Percentiles rank a stretch among this genome's conserved stretches.
Conservation (phyloP, 768 basidiomycete genomes). For the Podaxis rugospora region DNA sequence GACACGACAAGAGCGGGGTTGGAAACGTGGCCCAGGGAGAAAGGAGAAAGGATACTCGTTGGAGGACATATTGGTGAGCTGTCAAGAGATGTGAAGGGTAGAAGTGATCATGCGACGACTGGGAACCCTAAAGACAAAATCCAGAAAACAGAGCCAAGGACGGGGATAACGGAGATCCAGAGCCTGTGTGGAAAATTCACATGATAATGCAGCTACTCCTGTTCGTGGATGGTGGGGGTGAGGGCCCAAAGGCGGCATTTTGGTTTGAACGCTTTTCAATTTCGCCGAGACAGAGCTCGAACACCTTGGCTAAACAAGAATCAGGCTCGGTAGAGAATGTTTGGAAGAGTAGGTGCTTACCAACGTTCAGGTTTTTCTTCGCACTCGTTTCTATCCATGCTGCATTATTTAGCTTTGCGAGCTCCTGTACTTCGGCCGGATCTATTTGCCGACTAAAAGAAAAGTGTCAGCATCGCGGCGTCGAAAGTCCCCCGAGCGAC, state of each 20-base stretch:
- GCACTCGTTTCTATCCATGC: conserved; percentile 87
- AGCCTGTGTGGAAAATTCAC: conserved; percentile 28
- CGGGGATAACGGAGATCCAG: background rate
- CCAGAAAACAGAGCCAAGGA: background rate
- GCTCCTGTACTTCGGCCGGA: conserved; percentile 58
- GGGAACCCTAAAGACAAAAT: background rate
- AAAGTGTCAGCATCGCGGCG: conserved; percentile 21
- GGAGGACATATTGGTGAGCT: background rate
- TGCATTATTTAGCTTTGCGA: conserved; percentile 65
- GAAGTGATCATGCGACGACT: background rate
- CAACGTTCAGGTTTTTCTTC: conserved; percentile 75
- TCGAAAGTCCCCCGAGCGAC: conserved; percentile 5
- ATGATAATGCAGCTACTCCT: conserved; percentile 48
- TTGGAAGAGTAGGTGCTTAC: conserved; percentile 38
- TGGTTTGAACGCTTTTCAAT: conserved; percentile 60
- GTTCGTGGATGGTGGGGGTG: conserved; percentile 26
- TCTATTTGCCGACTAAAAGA: conserved; percentile 58
- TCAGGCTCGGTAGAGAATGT: background rate
- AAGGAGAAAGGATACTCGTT: background rate
- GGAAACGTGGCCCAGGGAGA: background rate
- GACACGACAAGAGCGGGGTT: background rate
- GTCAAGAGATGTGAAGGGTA: conserved; percentile 7
- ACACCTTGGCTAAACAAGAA: conserved; percentile 55
- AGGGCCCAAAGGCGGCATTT: conserved; percentile 26
- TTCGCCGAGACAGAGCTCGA: conserved; percentile 74